A percentile compares a stretch with the other conserved stretches of the same genome.
phyloP scores from a whole-genome alignment of 768 basidiomycete species.

The Leccinum sublutescens region DNA sequence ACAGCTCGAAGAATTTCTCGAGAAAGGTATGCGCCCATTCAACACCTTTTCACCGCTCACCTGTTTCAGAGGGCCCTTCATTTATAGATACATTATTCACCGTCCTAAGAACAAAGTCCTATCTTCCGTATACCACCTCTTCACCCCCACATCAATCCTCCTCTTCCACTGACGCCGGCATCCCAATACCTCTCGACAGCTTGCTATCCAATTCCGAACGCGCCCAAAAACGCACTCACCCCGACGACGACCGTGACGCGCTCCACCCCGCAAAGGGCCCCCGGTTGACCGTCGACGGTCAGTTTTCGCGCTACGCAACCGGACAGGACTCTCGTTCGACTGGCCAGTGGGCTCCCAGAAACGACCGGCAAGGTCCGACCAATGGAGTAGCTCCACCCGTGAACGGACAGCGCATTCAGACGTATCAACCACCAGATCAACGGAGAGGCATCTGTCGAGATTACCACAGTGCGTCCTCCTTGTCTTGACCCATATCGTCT shows the following conservation, averaged over 20 bases:
- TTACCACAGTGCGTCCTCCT: constrained; percentile 75
- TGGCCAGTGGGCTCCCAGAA: constrained; percentile 41
- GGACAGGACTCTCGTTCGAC: constrained; percentile 40
- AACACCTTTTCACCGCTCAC: constrained; percentile 8
- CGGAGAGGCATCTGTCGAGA: constrained; percentile 83
- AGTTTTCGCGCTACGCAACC: constrained; percentile 61
- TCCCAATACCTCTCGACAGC: constrained; percentile 76
- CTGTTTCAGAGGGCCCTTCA: constrained; percentile 52
- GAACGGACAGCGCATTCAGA: constrained; percentile 51
- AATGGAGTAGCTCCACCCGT: constrained; percentile 27
- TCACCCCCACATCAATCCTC: constrained; percentile 35
- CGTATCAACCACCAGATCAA: constrained; percentile 71
- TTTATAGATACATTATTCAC: constrained; percentile 89
- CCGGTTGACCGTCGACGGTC: constrained; percentile 60
- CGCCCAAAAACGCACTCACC: constrained; percentile 62
- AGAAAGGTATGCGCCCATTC: constrained; percentile 60
- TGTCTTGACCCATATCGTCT: neutral
- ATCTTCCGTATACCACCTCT: constrained; percentile 66
- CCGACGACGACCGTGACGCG: constrained; percentile 59
- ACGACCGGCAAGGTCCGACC: constrained; percentile 29
- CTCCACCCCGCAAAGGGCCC: constrained; percentile 69
- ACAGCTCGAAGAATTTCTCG: constrained; percentile 91
- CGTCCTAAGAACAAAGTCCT: constrained; percentile 81
- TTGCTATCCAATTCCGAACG: constrained; percentile 54
- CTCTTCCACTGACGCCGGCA: constrained; percentile 56